phyloP scores from a whole-genome alignment of 495 filamentous ascomycete genomes.

The Penicillium canariense region DNA sequence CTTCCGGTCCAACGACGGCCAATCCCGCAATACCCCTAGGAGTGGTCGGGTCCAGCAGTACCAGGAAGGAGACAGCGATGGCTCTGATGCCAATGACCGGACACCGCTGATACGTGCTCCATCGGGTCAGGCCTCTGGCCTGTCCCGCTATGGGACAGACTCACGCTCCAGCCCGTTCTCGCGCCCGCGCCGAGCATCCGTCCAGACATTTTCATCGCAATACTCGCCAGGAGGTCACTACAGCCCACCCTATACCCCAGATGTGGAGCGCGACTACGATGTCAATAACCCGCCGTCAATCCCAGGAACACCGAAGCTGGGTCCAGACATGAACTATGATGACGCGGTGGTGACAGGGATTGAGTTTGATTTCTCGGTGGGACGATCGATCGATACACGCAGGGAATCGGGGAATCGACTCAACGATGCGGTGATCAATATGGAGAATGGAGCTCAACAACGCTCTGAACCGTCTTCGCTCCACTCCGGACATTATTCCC shows the following conservation, averaged over 20 bases:
- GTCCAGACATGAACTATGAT: constrained; percentile 64
- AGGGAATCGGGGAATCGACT: constrained; percentile 29
- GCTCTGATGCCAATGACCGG: constrained; percentile 33
- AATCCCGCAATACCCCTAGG: constrained; percentile 32
- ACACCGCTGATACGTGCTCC: constrained; percentile 40
- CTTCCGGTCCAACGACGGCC: constrained; percentile 23
- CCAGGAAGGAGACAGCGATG: constrained; percentile 54
- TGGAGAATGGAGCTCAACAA: constrained; percentile 45
- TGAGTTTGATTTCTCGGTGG: constrained; percentile 41
- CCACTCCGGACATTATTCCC: constrained; percentile 31
- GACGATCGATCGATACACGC: constrained; percentile 34
- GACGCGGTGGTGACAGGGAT: constrained; percentile 69
- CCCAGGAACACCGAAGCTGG: constrained; percentile 67
- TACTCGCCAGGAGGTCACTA: constrained; percentile 32
- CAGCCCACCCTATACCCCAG: constrained; percentile 29
- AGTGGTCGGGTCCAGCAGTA: constrained; percentile 24
- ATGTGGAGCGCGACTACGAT: constrained; percentile 59
- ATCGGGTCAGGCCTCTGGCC: constrained; percentile 24
- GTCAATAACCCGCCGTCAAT: constrained; percentile 97
- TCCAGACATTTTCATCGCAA: constrained; percentile 32
- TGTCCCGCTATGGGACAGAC: constrained; percentile 42
- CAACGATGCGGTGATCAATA: constrained; percentile 56
- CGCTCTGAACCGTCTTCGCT: constrained; percentile 31
- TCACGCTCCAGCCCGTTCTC: constrained; percentile 28
- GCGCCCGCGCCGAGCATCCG: constrained; percentile 30